Evolutionary conservation across 768 basidiomycete species (phyloP).

Genomic region (Tylopilus felleus): DNA sequence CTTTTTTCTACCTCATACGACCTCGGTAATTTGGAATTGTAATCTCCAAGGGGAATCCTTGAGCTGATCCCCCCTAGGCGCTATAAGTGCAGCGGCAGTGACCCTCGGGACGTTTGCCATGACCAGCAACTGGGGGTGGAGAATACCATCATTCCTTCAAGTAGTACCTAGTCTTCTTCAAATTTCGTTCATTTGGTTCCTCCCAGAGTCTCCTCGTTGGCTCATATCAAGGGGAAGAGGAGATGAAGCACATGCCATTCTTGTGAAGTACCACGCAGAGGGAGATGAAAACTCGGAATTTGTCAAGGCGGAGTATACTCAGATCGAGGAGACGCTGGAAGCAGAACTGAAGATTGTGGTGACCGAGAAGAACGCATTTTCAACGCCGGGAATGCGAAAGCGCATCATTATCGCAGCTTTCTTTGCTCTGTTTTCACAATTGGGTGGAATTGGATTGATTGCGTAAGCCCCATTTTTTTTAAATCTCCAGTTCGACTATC

Average conservation of each 20-base stretch:
- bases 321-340: conserved; percentile 55
- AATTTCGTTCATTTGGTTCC: conserved; percentile 50
- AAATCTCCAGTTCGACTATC: no score
- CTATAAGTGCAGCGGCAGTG: conserved; percentile 40
- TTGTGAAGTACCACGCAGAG: conserved; percentile 60
- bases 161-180: conserved; percentile 52
- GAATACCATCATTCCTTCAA: conserved; percentile 63
- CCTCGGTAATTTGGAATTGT: conserved; percentile 7
- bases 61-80: conserved; percentile 6
- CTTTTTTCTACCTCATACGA: conserved; percentile 11
- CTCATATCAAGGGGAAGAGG: conserved; percentile 53
- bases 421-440: conserved; percentile 15
- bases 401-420: conserved; percentile 12
- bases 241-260: conserved; percentile 44
- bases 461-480: not conserved
- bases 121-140: conserved; percentile 59
- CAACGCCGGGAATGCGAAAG: conserved; percentile 14
- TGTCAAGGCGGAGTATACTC: conserved; percentile 53
- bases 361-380: not conserved
- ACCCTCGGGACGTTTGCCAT: conserved; percentile 66
- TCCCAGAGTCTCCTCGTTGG: conserved; percentile 68
- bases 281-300: conserved; percentile 50
- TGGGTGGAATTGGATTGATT: conserved; percentile 11
- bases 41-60: not conserved
- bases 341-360: conserved; percentile 2